phyloP scores from a whole-genome alignment of 2,329 filamentous ascomycete species.

The Microascus cirrosus region DNA sequence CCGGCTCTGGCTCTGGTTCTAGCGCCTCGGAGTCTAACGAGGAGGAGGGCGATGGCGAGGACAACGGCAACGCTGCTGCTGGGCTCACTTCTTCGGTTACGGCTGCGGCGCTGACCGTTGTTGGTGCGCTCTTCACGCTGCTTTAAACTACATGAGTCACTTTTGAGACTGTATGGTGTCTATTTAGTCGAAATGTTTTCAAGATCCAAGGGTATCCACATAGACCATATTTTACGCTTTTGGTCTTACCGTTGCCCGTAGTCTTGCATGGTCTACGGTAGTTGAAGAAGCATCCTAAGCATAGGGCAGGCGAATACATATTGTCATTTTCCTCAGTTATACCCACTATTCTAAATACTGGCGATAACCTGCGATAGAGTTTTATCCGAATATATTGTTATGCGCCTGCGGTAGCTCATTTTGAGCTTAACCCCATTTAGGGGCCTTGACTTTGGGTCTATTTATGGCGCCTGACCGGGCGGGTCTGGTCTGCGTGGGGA shows the following conservation, averaged over 20 bases:
- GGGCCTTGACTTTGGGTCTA: too few species aligned
- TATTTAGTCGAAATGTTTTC: too few species aligned
- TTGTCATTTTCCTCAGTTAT: too few species aligned
- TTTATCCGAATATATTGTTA: too few species aligned
- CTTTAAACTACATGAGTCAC: not conserved
- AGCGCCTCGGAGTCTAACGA: not conserved
- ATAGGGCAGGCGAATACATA: not conserved
- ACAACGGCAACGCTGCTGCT: not conserved
- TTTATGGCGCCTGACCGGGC: too few species aligned
- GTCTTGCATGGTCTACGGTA: not conserved
- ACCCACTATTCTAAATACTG: not conserved
- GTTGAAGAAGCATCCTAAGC: not conserved
- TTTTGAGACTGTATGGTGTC: not conserved
- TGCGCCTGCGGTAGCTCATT: too few species aligned
- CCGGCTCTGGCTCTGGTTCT: not conserved
- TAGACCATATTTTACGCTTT: not conserved
- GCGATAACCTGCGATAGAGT: too few species aligned
- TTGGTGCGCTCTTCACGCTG: conserved; percentile 3
- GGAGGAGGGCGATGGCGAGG: not conserved
- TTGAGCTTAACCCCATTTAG: too few species aligned
- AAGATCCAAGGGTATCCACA: not conserved
- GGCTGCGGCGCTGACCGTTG: conserved; percentile 1
- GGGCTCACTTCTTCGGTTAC: not conserved
- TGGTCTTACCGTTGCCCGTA: too few species aligned
- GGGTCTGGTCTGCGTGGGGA: too few species aligned